Base-by-base conservation (phyloP, 352 stramenopile genomes). In the Globisporangium paroecandrum region DNA sequence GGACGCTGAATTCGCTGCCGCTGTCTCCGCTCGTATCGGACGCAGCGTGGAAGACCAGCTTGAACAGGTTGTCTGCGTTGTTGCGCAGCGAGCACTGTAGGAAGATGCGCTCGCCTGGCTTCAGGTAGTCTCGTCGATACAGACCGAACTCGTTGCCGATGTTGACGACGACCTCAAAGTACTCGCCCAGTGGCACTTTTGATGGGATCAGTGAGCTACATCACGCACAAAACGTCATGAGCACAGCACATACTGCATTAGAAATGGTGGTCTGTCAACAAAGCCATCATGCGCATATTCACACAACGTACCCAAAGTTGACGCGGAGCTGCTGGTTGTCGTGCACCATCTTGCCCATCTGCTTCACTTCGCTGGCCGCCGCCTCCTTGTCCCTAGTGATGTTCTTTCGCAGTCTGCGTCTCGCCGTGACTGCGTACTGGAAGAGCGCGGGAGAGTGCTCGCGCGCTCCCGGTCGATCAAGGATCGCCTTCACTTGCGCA, bases 81-180 rank as follows among this genome's bases (percentile, higher is more conserved):
- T 78, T 79, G 1, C 79, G 80, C 32, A 90, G 72, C 20, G 65
- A 71, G 66, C 75, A 86, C 25, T 88, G 76, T 6, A 91, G 65
- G 58, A 79, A 73, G 54, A 91, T 78, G 12, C 58, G 62, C 46
- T 89, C 78, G 32, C 71, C 74, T 4, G 71, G 62, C 29, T 68
- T 68, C 1, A 91, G 46, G 43, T 82, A 82, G 38, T 83, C 78
- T 5, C 86, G 79, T 25, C 82, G 82, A 49, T 92, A 93, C 12
- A 94, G 81, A 1, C 86, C 86, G 56, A 94, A 94, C 63, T 94
- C 86, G 67, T 94, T 94, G 51, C 82, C 86, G 51, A 92, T 85
- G 49, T 89, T 90, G n/a, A 91, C 77, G 46, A 70, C 67, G 36
- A 94, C 73, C 29, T 92, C 74, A 57, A 92, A 79, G 66, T 78